phyloP scores from a whole-genome alignment of 2,329 filamentous ascomycete genomes.

The Daldinia eschscholtzii region DNA sequence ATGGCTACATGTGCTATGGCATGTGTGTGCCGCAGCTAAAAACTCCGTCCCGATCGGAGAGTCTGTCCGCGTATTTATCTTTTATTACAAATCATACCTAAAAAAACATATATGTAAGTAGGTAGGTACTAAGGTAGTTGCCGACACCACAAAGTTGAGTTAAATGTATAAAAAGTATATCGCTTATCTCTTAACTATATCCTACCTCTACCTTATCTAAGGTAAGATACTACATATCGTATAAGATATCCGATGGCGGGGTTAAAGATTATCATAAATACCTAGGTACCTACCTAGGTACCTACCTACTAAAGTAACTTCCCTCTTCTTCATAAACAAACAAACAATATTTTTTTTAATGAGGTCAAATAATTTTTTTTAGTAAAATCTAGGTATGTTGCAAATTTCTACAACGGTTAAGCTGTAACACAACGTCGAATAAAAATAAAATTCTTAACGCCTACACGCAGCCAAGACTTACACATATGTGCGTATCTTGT shows the following conservation, averaged over 20 bases:
- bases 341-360: neutral
- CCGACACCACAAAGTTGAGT: constrained; percentile 10
- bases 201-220: neutral
- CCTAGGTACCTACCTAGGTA: no score
- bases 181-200: constrained; percentile 13
- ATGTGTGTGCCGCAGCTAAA: constrained; percentile 12
- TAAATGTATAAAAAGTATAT: neutral
- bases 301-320: no score
- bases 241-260: constrained; percentile 1
- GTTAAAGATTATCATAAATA: neutral
- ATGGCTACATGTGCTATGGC: no score
- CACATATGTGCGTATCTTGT: neutral
- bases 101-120: no score
- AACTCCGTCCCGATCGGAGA: constrained; percentile 21
- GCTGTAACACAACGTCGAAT: neutral
- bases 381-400: neutral
- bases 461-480: constrained; percentile 8
- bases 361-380: neutral
- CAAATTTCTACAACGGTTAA: neutral
- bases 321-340: neutral
- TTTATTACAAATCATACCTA: constrained; percentile 29
- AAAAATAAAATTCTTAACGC: constrained; percentile 13
- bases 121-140: no score
- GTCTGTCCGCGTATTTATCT: constrained; percentile 16
- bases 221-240: neutral